Percentiles rank a stretch among this genome's conserved stretches.
phyloP scores from a whole-genome alignment of 352 stramenopile genomes.

The Plasmopara viticola region DNA sequence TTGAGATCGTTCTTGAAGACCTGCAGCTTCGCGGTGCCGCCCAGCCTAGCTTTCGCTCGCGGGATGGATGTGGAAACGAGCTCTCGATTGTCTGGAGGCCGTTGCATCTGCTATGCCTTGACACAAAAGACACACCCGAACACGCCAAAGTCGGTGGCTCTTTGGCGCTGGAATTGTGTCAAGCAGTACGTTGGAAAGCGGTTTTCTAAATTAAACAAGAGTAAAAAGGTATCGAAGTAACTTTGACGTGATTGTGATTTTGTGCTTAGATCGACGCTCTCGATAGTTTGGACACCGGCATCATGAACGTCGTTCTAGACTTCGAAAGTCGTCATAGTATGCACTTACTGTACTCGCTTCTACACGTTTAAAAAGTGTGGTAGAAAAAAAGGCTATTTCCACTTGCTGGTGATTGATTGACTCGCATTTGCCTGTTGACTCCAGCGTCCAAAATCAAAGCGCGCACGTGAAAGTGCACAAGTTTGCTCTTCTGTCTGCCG shows the following conservation, averaged over 20 bases:
- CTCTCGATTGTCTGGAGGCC: constrained; percentile 44
- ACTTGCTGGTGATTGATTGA: constrained; percentile 34
- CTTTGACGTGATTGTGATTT: not conserved
- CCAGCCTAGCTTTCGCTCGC: not conserved
- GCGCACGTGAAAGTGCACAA: constrained; percentile 1
- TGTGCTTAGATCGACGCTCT: constrained; percentile 48
- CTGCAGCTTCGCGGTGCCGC: constrained; percentile 49
- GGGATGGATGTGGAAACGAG: constrained; percentile 22
- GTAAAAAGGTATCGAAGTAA: too few relatives aligned
- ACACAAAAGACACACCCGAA: constrained; percentile 84
- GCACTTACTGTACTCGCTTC: constrained; percentile 56
- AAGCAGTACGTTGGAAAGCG: constrained; percentile 28
- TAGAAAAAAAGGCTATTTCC: constrained; percentile 16
- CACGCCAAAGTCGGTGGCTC: constrained; percentile 80
- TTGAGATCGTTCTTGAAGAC: constrained; percentile 82
- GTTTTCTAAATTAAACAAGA: not conserved
- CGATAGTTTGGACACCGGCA: constrained; percentile 35
- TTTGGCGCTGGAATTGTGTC: constrained; percentile 70
- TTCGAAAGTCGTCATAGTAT: constrained; percentile 58
- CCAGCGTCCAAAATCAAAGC: constrained; percentile 32
- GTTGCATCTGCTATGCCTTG: constrained; percentile 80
- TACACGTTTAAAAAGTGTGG: constrained; percentile 39
- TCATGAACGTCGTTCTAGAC: constrained; percentile 45
- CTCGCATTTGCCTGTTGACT: constrained; percentile 27
- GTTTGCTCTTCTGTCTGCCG: constrained; percentile 8